These are phyloP conservation scores for Aureobasidium sp. DNA, from an alignment of 2,329 filamentous ascomycete genomes.

Conservation along the genomic window DNA sequence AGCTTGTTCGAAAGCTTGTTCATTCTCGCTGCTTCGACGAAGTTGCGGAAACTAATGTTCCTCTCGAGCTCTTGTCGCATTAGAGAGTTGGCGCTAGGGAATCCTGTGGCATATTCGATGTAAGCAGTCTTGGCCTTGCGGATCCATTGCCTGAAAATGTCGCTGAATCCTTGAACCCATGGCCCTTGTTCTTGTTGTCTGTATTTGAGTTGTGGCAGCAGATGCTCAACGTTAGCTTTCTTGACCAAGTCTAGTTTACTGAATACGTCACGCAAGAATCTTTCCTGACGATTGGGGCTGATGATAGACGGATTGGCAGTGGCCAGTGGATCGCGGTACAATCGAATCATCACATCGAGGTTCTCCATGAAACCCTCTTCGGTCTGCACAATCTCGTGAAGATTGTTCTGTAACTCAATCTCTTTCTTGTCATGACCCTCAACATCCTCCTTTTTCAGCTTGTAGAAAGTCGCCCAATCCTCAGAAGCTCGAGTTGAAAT, in stretches of 20 bases:
- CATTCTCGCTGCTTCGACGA: conserved; percentile 70
- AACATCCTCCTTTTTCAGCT: conserved; percentile 68
- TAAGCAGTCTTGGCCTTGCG: conserved; percentile 84
- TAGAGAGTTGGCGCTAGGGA: conserved; percentile 74
- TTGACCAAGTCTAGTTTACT: conserved; percentile 84
- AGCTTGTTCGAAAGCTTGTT: conserved; percentile 76
- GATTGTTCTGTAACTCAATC: conserved; percentile 82
- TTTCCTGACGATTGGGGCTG: conserved; percentile 65
- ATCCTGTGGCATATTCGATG: conserved; percentile 83
- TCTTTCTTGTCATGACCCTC: conserved; percentile 74
- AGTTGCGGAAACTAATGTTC: conserved; percentile 79
- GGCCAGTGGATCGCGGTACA: conserved; percentile 78
- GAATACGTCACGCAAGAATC: conserved; percentile 80
- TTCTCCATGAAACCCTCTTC: conserved; percentile 89
- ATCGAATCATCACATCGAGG: conserved; percentile 71
- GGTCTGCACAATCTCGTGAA: conserved; percentile 91
- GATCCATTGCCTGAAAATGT: conserved; percentile 98
- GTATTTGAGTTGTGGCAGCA: conserved; percentile 91
- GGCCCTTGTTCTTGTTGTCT: conserved; percentile 94
- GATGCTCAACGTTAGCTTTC: conserved; percentile 83
- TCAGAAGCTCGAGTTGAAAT: conserved; percentile 59
- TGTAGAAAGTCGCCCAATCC: conserved; percentile 88
- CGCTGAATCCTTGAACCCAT: conserved; percentile 88
- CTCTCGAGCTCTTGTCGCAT: conserved; percentile 77
- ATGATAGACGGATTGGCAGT: conserved; percentile 73